Evolutionary conservation across 768 basidiomycete species (phyloP).

Genomic region (Postia placenta): DNA sequence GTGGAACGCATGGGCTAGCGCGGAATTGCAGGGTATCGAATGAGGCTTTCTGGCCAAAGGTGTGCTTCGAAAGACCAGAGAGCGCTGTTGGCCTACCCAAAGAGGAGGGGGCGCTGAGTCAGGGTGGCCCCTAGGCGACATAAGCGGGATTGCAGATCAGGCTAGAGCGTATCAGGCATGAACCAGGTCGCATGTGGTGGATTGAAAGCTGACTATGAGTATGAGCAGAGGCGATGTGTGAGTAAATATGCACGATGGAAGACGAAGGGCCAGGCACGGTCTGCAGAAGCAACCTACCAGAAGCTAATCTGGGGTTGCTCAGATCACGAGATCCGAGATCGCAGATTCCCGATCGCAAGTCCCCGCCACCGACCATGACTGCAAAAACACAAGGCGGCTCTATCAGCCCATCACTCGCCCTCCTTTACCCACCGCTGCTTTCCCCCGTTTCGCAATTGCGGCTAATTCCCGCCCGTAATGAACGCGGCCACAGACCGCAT

Average conservation of each 20-base stretch:
- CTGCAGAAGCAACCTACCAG: background rate
- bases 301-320: background rate
- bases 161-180: background rate
- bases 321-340: background rate
- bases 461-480: constrained; percentile 8
- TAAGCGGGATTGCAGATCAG: background rate
- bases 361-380: background rate
- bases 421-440: background rate
- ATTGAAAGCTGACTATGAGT: background rate
- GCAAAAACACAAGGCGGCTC: background rate
- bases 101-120: no score
- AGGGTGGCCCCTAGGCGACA: no score
- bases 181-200: no score
- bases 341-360: background rate
- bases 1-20: no score
- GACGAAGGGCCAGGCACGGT: no score
- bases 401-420: background rate
- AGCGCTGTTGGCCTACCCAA: no score
- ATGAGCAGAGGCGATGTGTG: background rate
- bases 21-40: no score
- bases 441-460: background rate
- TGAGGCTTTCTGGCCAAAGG: no score
- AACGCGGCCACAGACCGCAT: constrained; percentile 15
- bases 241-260: no score
- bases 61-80: no score